Evolutionary conservation across 495 filamentous ascomycete genomes (phyloP).

Genomic region (Penicillium robsamsonii): DNA sequence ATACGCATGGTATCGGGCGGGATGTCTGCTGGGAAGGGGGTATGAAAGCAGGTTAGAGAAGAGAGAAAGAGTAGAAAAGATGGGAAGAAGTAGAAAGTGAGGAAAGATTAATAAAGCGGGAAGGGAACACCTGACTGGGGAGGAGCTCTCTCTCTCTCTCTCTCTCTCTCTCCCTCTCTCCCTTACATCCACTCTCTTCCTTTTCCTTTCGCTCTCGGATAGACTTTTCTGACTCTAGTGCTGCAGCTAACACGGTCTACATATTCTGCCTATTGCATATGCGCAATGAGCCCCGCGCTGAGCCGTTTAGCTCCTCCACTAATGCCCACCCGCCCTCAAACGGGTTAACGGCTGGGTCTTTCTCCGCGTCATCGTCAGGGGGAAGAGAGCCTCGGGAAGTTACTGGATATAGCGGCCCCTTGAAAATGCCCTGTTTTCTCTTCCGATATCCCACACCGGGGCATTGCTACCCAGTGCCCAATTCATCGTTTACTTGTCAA

Average conservation of each 20-base stretch:
- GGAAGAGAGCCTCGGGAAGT: neutral
- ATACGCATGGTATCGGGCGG: slow-evolving; percentile 53
- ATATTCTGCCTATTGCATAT: slow-evolving; percentile 5
- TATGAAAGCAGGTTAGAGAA: neutral
- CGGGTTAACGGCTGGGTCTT: neutral
- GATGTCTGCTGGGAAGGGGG: neutral
- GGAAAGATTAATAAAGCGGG: slow-evolving; percentile 14
- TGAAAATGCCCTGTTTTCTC: neutral
- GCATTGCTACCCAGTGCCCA: too few species aligned
- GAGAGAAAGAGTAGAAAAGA: neutral
- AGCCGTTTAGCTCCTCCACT: slow-evolving; percentile 7
- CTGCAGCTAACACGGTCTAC: slow-evolving; percentile 2
- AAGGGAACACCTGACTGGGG: slow-evolving; percentile 6
- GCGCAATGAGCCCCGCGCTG: slow-evolving; percentile 5
- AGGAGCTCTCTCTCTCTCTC: slow-evolving; percentile 3
- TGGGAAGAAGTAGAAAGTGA: slow-evolving; percentile 12
- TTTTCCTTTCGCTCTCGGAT: neutral
- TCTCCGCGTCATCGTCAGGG: neutral
- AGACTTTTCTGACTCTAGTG: slow-evolving; percentile 4
- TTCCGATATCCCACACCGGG: neutral
- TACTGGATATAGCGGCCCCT: neutral
- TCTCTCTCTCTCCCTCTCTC: slow-evolving; percentile 6
- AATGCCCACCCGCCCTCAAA: neutral
- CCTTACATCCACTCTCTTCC: slow-evolving; percentile 12
- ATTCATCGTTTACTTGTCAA: slow-evolving; percentile 23